These are phyloP conservation scores for Pilaira anomala DNA, from an alignment of 192 early-diverging fungal genomes.

Conservation along the genomic window DNA sequence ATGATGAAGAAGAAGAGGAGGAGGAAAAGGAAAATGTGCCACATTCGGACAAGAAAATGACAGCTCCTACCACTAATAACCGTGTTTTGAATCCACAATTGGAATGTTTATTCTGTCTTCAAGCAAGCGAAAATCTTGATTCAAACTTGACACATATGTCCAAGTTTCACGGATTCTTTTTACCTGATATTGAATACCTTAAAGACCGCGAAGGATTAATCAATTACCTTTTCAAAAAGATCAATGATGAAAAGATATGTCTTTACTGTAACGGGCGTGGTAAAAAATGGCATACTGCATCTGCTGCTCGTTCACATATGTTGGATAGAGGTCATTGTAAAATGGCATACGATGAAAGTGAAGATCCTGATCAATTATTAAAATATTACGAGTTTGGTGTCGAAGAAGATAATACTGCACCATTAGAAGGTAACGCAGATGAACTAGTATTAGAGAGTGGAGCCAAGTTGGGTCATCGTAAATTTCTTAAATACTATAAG, in stretches of 20 bases:
- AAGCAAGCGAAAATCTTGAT: slow-evolving; percentile 58
- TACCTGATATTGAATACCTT: slow-evolving; percentile 94
- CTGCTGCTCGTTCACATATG: slow-evolving; percentile 94
- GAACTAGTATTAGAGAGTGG: slow-evolving; percentile 20
- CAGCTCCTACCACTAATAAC: no score
- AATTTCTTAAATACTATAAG: slow-evolving; percentile 18
- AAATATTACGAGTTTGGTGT: slow-evolving; percentile 94
- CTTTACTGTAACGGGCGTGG: slow-evolving; percentile 93
- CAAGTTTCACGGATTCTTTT: slow-evolving; percentile 84
- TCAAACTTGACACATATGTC: slow-evolving; percentile 91
- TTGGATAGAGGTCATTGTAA: slow-evolving; percentile 92
- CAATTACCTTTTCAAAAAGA: slow-evolving; percentile 86
- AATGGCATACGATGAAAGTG: slow-evolving; percentile 88
- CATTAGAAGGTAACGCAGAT: not conserved
- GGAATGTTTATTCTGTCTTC: slow-evolving; percentile 86
- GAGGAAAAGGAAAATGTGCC: not conserved
- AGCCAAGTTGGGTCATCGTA: slow-evolving; percentile 17
- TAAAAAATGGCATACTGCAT: slow-evolving; percentile 72
- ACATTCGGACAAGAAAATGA: no score
- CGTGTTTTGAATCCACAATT: not conserved
- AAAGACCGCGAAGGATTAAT: slow-evolving; percentile 83
- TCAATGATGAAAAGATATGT: slow-evolving; percentile 91
- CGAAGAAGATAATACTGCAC: slow-evolving; percentile 23
- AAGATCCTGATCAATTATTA: slow-evolving; percentile 82
- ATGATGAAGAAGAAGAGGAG: slow-evolving; percentile 9